phyloP scores from a whole-genome alignment of 2,329 filamentous ascomycete species.

The Claviceps fusiformis region DNA sequence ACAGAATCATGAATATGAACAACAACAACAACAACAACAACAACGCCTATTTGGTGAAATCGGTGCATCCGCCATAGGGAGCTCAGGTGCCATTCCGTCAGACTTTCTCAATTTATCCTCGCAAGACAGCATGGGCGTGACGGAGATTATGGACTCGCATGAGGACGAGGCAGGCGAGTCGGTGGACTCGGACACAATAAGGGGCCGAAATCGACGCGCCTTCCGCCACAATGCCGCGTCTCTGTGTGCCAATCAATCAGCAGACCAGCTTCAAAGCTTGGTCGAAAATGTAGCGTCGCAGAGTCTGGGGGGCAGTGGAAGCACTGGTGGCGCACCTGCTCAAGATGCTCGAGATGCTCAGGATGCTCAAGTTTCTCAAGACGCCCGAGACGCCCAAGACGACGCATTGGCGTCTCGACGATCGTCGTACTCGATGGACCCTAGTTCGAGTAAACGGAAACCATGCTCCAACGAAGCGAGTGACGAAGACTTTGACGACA shows the following conservation, averaged over 20 bases:
- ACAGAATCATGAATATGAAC: constrained; percentile 7
- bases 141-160: constrained; percentile 31
- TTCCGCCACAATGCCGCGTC: constrained; percentile 20
- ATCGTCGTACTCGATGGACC: constrained; percentile 18
- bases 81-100: constrained; percentile 35
- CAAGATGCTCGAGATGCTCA: not conserved
- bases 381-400: not conserved
- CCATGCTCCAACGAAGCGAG: constrained; percentile 33
- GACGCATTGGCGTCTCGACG: constrained; percentile 10
- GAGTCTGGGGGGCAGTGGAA: constrained; percentile 32
- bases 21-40: constrained; percentile 16
- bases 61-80: constrained; percentile 37
- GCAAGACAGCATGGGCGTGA: constrained; percentile 24
- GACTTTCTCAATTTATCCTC: constrained; percentile 35
- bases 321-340: constrained; percentile 12
- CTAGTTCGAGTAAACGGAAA: constrained; percentile 43
- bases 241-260: constrained; percentile 28
- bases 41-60: constrained; percentile 43
- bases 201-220: constrained; percentile 12
- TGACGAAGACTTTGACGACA: constrained; percentile 37
- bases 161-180: constrained; percentile 31
- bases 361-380: not conserved
- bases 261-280: constrained; percentile 36
- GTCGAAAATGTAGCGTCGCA: constrained; percentile 41
- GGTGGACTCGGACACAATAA: constrained; percentile 21